A percentile compares a stretch with the other conserved stretches of the same genome.
phyloP scores from a whole-genome alignment of 345 rosid species.

The Sapria himalayana region DNA sequence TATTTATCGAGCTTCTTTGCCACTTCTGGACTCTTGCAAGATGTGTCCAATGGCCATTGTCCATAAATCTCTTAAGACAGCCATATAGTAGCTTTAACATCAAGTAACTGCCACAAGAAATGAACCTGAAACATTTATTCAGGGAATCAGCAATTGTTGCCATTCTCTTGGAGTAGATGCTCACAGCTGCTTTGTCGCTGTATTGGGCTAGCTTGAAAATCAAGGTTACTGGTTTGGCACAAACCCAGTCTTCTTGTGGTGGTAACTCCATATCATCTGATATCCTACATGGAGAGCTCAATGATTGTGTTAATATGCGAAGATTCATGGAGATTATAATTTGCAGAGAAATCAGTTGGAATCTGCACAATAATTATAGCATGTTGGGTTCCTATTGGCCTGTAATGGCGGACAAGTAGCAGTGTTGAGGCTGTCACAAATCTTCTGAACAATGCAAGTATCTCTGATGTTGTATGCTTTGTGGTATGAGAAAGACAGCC shows the following conservation, averaged over 20 bases:
- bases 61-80: too few relatives aligned
- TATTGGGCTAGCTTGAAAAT: slow-evolving; percentile 55
- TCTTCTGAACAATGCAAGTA: too few relatives aligned
- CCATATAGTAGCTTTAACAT: too few relatives aligned
- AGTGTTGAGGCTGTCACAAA: too few relatives aligned
- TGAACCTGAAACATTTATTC: slow-evolving; percentile 61
- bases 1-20: slow-evolving; percentile 58
- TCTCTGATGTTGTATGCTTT: too few relatives aligned
- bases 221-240: slow-evolving; percentile 58
- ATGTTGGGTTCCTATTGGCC: slow-evolving; percentile 85
- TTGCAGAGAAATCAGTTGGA: slow-evolving; percentile 78
- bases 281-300: too few relatives aligned
- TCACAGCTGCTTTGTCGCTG: slow-evolving; percentile 58
- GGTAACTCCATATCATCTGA: too few relatives aligned
- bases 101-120: too few relatives aligned
- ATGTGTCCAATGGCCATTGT: too few relatives aligned
- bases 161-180: slow-evolving; percentile 61
- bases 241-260: slow-evolving; percentile 46
- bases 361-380: slow-evolving; percentile 94
- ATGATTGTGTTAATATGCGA: too few relatives aligned
- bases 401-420: slow-evolving; percentile 80
- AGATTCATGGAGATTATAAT: slow-evolving; percentile 84
- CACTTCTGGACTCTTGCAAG: slow-evolving; percentile 35
- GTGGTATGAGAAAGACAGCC: too few relatives aligned
- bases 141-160: slow-evolving; percentile 68